A percentile compares a stretch with the other conserved stretches of the same genome.
Evolutionary conservation across 2,329 filamentous ascomycete species (phyloP).

Genomic region (Colletotrichum euphorbiae): DNA sequence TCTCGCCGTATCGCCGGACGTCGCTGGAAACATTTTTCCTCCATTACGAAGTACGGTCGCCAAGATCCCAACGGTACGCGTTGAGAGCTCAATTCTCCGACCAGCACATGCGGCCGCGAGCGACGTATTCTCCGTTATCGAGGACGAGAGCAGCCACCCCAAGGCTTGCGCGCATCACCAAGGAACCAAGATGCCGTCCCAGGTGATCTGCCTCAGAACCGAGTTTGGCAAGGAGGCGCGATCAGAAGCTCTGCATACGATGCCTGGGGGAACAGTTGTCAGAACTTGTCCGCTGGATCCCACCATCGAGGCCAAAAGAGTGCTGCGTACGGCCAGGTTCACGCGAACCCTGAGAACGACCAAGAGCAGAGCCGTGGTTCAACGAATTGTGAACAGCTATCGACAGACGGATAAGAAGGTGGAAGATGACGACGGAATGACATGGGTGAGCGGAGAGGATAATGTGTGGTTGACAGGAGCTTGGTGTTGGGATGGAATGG

Average conservation of each 20-base stretch:
- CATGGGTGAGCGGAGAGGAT: slow-evolving; percentile 65
- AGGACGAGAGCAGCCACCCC: slow-evolving; percentile 10
- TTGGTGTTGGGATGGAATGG: slow-evolving; percentile 76
- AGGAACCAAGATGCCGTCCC: slow-evolving; percentile 44
- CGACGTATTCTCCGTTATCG: slow-evolving; percentile 29
- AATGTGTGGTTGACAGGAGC: slow-evolving; percentile 67
- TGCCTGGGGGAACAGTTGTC: slow-evolving; percentile 63
- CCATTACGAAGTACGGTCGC: slow-evolving; percentile 53
- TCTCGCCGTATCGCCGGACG: slow-evolving; percentile 66
- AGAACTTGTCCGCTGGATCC: slow-evolving; percentile 61
- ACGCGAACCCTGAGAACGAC: slow-evolving; percentile 64
- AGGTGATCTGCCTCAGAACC: slow-evolving; percentile 52
- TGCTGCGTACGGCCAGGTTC: slow-evolving; percentile 61
- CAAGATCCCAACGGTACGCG: slow-evolving; percentile 59
- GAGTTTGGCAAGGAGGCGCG: slow-evolving; percentile 45
- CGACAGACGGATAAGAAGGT: background rate
- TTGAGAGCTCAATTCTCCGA: slow-evolving; percentile 60
- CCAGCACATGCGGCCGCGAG: slow-evolving; percentile 14
- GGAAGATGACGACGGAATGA: background rate
- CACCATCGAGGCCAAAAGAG: slow-evolving; percentile 51
- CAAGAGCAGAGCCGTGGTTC: slow-evolving; percentile 59
- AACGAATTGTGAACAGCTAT: slow-evolving; percentile 53
- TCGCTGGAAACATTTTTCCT: slow-evolving; percentile 60
- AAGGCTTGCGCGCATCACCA: slow-evolving; percentile 46
- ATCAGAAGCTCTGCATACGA: slow-evolving; percentile 66